These are phyloP conservation scores for Kwoniella bestiolae DNA, from an alignment of 768 basidiomycete species.

Conservation along the genomic window DNA sequence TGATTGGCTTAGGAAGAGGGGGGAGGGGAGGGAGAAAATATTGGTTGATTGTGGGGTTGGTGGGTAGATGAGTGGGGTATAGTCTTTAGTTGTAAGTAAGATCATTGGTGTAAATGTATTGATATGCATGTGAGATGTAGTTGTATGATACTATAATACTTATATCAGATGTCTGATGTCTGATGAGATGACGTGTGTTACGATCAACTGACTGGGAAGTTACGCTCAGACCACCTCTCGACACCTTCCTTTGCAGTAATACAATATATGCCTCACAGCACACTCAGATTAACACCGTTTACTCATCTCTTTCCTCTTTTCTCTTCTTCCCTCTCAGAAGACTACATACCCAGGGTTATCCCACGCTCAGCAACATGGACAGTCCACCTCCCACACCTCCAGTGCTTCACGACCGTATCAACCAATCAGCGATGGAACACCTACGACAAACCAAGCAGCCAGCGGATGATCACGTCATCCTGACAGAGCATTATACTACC, in stretches of 20 bases:
- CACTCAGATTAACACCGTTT: too few species aligned
- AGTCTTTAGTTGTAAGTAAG: background rate
- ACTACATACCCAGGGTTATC: too few species aligned
- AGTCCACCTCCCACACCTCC: too few species aligned
- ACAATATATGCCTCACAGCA: too few species aligned
- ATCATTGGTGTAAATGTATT: background rate
- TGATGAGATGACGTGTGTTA: background rate
- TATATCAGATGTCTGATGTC: too few species aligned
- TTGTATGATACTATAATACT: too few species aligned
- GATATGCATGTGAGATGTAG: too few species aligned
- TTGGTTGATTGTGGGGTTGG: constrained; percentile 73
- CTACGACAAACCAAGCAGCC: background rate
- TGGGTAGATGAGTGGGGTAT: constrained; percentile 7
- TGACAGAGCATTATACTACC: background rate
- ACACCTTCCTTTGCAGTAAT: too few species aligned
- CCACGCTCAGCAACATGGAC: too few species aligned
- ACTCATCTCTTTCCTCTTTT: background rate
- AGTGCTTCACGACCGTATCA: too few species aligned
- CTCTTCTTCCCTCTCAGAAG: background rate
- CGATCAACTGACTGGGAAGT: background rate
- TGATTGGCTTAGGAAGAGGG: constrained; percentile 68
- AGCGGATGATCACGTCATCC: background rate
- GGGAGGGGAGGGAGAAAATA: constrained; percentile 60
- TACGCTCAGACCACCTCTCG: background rate
- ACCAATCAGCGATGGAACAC: background rate